Evolutionary conservation across 2,329 filamentous ascomycete species (phyloP).

Genomic region (Alternaria sp.): DNA sequence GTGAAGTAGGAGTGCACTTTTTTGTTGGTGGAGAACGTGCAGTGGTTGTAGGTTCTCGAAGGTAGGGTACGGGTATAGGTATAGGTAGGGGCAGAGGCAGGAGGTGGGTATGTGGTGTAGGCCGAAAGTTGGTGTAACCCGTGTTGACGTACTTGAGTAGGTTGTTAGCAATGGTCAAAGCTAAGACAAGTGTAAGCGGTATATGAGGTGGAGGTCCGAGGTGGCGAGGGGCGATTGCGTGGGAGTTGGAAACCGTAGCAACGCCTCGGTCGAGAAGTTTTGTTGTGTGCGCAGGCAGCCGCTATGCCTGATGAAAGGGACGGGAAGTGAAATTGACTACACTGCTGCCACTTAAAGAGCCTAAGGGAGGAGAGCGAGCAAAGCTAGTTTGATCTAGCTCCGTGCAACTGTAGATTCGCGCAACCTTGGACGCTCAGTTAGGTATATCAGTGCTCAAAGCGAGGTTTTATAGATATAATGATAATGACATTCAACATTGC

Average conservation of each 20-base stretch:
- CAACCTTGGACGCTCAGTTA: neutral
- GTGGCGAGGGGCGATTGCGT: neutral
- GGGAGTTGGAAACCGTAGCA: neutral
- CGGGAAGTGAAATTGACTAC: neutral
- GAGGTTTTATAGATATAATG: neutral
- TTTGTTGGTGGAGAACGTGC: neutral
- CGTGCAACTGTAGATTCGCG: neutral
- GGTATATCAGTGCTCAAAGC: neutral
- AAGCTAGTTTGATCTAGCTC: neutral
- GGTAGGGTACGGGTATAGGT: neutral
- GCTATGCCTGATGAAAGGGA: neutral
- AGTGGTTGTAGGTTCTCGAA: too few relatives aligned
- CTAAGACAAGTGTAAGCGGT: neutral
- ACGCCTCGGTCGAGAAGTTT: neutral
- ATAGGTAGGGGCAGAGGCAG: neutral
- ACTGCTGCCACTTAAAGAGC: neutral
- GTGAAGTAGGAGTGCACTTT: neutral
- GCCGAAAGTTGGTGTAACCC: neutral
- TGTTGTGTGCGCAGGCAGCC: neutral
- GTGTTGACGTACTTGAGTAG: neutral
- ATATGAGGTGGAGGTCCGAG: neutral
- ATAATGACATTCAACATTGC: conserved; percentile 1
- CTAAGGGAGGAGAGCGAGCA: neutral
- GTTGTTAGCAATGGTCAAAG: neutral
- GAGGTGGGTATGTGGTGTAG: neutral